Evolutionary conservation across 2,329 filamentous ascomycete species (phyloP).

Genomic region (Bisporella sp.): DNA sequence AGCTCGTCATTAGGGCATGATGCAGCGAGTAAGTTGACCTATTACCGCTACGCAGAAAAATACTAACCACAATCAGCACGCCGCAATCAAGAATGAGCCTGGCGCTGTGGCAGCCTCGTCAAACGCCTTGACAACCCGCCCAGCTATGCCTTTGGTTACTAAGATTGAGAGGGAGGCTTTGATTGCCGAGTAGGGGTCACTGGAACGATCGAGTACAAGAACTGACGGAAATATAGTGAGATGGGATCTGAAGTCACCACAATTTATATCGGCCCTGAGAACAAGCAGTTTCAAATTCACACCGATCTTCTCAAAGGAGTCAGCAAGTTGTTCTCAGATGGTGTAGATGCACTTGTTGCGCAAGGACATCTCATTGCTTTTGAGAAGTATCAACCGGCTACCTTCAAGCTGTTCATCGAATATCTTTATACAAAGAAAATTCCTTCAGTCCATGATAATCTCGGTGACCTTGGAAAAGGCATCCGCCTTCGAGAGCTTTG

Average conservation of each 20-base stretch:
- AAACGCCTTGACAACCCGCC: too few species aligned
- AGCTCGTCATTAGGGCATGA: too few species aligned
- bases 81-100: too few species aligned
- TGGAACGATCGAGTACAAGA: too few species aligned
- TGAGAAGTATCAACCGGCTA: constrained; percentile 2
- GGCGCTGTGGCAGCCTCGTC: too few species aligned
- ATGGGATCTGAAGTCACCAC: constrained; percentile 13
- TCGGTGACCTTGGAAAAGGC: background rate
- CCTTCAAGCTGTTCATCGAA: constrained; percentile 17
- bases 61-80: too few species aligned
- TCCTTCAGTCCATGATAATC: constrained; percentile 2
- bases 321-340: background rate
- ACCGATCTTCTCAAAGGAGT: constrained; percentile 9
- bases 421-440: constrained; percentile 12
- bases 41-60: too few species aligned
- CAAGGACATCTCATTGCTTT: background rate
- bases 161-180: too few species aligned
- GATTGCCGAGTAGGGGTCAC: too few species aligned
- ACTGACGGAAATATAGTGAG: constrained; percentile 1
- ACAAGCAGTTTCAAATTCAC: constrained; percentile 8
- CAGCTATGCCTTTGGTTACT: too few species aligned
- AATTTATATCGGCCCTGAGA: constrained; percentile 3
- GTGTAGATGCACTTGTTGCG: background rate
- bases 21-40: too few species aligned
- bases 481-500: constrained; percentile 8